A percentile compares a stretch with the other conserved stretches of the same genome.
phyloP scores from a whole-genome alignment of 31 red algal species.

The Porphyra umbilicalis region DNA sequence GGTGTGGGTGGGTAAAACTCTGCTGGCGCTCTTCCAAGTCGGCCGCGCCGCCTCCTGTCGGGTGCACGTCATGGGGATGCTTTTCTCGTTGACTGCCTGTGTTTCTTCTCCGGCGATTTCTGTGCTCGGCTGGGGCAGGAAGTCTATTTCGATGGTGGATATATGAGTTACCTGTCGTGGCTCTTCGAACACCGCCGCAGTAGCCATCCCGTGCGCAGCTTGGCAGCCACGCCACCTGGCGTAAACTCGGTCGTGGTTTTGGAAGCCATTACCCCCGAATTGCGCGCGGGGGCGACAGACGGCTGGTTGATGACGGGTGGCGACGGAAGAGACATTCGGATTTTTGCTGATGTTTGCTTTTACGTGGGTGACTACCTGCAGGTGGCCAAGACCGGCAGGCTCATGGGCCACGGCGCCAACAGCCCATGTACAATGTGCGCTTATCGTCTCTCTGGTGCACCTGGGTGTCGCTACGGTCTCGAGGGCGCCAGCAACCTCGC shows the following conservation, averaged over 20 bases:
- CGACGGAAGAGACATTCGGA: background rate
- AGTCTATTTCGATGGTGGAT: background rate
- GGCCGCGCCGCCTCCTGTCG: no score
- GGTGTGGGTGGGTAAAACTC: no score
- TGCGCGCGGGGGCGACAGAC: background rate
- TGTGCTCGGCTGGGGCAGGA: background rate
- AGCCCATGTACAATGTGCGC: background rate
- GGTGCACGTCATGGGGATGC: background rate
- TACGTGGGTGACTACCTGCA: background rate
- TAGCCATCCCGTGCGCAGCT: background rate
- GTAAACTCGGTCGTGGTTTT: background rate
- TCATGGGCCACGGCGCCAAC: background rate
- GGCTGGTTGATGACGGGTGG: background rate
- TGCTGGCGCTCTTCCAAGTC: no score
- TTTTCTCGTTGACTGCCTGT: background rate
- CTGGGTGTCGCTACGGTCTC: background rate
- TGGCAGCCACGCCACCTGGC: background rate
- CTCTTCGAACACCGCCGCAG: background rate
- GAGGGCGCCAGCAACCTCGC: background rate
- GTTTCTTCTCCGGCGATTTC: background rate
- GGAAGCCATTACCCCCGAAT: background rate
- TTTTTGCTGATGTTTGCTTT: background rate
- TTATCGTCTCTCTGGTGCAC: background rate
- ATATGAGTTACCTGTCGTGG: background rate
- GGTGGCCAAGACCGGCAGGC: background rate